Evolutionary conservation across 2,329 filamentous ascomycete genomes (phyloP).

Genomic region (Pseudogymnoascus sp.): DNA sequence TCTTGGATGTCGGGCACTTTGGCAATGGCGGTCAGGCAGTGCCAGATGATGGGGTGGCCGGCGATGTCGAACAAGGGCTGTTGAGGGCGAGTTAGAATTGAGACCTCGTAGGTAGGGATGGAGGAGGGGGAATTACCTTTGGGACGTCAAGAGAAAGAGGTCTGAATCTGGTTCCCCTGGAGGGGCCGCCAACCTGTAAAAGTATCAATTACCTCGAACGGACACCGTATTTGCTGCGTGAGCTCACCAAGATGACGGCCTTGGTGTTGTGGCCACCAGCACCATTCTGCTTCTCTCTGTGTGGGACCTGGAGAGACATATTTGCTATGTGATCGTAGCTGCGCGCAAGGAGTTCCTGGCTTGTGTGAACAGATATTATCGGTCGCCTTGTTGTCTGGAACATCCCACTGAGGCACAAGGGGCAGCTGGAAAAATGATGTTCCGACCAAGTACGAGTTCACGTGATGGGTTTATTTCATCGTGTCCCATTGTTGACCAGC

Average conservation of each 20-base stretch:
- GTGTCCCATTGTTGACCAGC: not conserved
- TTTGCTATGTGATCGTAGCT: slow-evolving; percentile 14
- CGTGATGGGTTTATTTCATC: not conserved
- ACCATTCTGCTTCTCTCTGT: slow-evolving; percentile 46
- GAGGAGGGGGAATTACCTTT: slow-evolving; percentile 56
- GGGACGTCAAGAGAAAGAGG: slow-evolving; percentile 92
- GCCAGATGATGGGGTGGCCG: slow-evolving; percentile 96
- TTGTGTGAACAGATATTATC: slow-evolving; percentile 11
- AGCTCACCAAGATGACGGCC: slow-evolving; percentile 81
- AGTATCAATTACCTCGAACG: not conserved
- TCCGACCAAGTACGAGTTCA: not conserved
- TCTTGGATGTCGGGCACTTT: slow-evolving; percentile 91
- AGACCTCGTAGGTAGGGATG: slow-evolving; percentile 16
- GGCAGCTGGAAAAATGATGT: slow-evolving; percentile 10
- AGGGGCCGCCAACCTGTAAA: slow-evolving; percentile 81
- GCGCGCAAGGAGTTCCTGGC: slow-evolving; percentile 1
- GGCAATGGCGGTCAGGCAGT: slow-evolving; percentile 86
- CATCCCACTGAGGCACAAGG: slow-evolving; percentile 9
- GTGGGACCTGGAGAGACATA: slow-evolving; percentile 40
- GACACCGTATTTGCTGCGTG: slow-evolving; percentile 13
- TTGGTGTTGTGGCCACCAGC: slow-evolving; percentile 54
- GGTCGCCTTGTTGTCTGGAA: slow-evolving; percentile 10
- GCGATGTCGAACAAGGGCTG: slow-evolving; percentile 97
- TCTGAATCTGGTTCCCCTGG: slow-evolving; percentile 89
- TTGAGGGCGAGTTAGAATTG: slow-evolving; percentile 19